Conservation (phyloP, 1,139 yeast species). For the Yamadazyma aaseri region DNA sequence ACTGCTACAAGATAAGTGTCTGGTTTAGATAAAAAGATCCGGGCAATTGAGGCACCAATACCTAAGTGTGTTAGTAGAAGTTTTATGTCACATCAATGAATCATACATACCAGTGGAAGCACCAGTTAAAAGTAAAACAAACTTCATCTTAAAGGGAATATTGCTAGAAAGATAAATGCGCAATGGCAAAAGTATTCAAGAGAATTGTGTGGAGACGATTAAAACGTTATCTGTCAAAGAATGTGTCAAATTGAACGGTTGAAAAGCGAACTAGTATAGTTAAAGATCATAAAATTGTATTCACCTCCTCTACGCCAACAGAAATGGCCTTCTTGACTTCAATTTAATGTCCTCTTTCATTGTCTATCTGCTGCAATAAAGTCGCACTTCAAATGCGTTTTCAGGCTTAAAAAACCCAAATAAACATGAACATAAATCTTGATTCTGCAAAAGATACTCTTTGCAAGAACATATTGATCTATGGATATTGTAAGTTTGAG, state of each 20-base stretch:
- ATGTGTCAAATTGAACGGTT: too few species aligned
- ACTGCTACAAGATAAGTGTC: conserved; percentile 61
- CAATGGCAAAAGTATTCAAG: too few species aligned
- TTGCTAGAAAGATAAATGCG: too few species aligned
- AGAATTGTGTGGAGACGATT: too few species aligned
- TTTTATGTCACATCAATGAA: background rate
- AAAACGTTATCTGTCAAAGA: too few species aligned
- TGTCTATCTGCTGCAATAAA: too few species aligned
- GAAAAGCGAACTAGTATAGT: too few species aligned
- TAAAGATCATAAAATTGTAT: too few species aligned
- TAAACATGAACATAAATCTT: conserved; percentile 40
- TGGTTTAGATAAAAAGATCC: conserved; percentile 41
- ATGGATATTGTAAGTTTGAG: conserved; percentile 87
- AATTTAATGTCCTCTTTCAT: too few species aligned
- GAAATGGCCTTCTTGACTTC: too few species aligned
- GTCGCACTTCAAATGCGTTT: background rate
- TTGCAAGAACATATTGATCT: conserved; percentile 80
- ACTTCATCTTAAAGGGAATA: conserved; percentile 8
- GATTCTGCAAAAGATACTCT: conserved; percentile 73
- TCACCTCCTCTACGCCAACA: too few species aligned
- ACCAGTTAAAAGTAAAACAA: conserved; percentile 55
- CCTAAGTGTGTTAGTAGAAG: conserved; percentile 42
- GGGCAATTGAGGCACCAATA: conserved; percentile 73
- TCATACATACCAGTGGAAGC: conserved; percentile 53
- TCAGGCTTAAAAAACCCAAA: background rate